A percentile compares a stretch with the other conserved stretches of the same genome.
These are phyloP conservation scores for Centrapalus pauciflorus DNA, from an alignment of 129 eudicot genomes.

Conservation along the genomic window DNA sequence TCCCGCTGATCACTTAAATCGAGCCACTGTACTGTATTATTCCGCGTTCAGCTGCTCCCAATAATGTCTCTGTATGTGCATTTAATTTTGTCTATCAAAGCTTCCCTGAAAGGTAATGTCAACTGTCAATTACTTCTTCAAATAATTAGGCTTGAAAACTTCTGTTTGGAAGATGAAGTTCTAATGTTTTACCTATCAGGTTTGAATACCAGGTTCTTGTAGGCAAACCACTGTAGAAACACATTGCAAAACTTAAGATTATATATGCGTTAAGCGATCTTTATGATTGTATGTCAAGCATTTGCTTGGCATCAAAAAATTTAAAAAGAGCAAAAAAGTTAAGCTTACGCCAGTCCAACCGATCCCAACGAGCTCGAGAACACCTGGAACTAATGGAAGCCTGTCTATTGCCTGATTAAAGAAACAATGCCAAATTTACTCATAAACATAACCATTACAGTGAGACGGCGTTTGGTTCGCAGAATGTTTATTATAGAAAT, in stretches of 20 bases:
- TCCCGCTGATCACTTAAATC: slow-evolving; percentile 13
- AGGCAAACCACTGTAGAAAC: slow-evolving; percentile 82
- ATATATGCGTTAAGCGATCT: background rate
- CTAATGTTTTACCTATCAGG: slow-evolving; percentile 64
- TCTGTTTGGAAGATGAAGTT: background rate
- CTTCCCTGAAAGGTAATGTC: slow-evolving; percentile 51
- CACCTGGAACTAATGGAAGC: slow-evolving; percentile 91
- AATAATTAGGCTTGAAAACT: background rate
- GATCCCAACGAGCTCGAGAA: slow-evolving; percentile 92
- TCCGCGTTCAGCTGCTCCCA: slow-evolving; percentile 57
- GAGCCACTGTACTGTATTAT: background rate
- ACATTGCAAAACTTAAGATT: background rate
- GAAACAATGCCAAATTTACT: background rate
- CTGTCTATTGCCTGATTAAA: slow-evolving; percentile 78
- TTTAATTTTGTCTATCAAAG: slow-evolving; percentile 61
- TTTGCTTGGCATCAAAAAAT: background rate
- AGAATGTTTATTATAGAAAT: too few relatives aligned
- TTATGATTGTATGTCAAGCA: background rate
- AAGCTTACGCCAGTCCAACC: slow-evolving; percentile 89
- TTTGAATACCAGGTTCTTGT: slow-evolving; percentile 70
- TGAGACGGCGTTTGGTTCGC: too few relatives aligned
- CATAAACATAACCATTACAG: background rate
- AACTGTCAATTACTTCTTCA: too few relatives aligned
- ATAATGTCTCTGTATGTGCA: slow-evolving; percentile 58
- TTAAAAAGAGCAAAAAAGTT: background rate